Evolutionary conservation across 768 basidiomycete species (phyloP), one percentile per base, ranked within the genome.

Genomic region (Cantharellus anzutake): DNA sequence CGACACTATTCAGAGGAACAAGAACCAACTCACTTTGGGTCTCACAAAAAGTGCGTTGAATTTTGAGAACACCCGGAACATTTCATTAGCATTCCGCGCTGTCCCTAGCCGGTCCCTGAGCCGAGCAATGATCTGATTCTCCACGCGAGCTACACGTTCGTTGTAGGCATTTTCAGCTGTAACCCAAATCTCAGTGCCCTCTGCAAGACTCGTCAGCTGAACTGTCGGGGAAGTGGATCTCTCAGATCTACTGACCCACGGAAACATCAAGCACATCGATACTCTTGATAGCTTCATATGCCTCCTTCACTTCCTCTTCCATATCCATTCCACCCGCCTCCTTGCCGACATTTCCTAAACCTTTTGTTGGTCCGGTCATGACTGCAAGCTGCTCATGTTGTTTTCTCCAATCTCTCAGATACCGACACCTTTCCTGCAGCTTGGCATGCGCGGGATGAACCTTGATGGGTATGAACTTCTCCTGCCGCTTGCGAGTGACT

Each of bases 51-150:
- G 72, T 0, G 92, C 88, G 68, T 99, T 98, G 75, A 97, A 98
- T 71, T 94, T 94, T 16, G 90, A 93, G 71, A 99, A 98, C 51
- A 98, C 94, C 57, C 94, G 79, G 73, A 99, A 98, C 96, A 98
- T 99, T 73, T 98, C 96, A 69, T 96, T 94, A 14, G 96, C 94
- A 69, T 97, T 99, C 40, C 92, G 75, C 34, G 96, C 96, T 14
- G 91, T 94, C 11, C 91, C 96, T 5, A 98, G 76, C 61, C 89
- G 77, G 70, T 97, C 94, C 35, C 94, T 78, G 53, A 99, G 70
- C 41, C 89, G 77, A 14, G 94, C 86, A 69, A 98, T 98, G 68
- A 98, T 98, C 70, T 97, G 94, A 72, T 97, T 97, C 73, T 99
- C 96, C 20, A 99, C 94, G 7, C 94, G 77, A 2, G 96, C 86